These are phyloP conservation scores for Penicillium atrosanguineum DNA, from an alignment of 495 filamentous ascomycete genomes.

Conservation along the genomic window DNA sequence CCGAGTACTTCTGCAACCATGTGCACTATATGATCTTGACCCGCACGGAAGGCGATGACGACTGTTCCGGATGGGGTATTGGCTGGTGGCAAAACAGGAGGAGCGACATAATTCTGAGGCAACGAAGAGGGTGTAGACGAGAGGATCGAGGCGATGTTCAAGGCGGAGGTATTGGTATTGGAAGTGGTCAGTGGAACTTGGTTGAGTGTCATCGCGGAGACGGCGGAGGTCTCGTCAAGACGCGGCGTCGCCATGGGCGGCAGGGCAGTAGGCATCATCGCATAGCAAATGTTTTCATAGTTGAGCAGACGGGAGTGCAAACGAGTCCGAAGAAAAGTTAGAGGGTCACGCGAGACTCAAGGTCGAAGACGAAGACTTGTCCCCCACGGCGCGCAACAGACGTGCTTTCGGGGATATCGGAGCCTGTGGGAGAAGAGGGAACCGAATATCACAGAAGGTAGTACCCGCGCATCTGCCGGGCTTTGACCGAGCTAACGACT, in stretches of 20 bases:
- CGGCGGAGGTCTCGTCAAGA: constrained; percentile 20
- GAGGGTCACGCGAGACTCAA: constrained; percentile 4
- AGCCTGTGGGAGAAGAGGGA: not conserved
- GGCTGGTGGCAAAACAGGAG: not conserved
- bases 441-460: not conserved
- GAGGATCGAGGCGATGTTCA: constrained; percentile 11
- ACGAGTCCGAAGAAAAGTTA: not conserved
- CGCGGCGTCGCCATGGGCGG: constrained; percentile 40
- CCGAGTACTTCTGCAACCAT: constrained; percentile 68
- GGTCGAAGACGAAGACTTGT: not conserved
- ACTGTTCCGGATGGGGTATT: constrained; percentile 30
- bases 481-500: constrained; percentile 5
- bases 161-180: constrained; percentile 1
- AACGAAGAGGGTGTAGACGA: constrained; percentile 5
- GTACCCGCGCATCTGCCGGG: constrained; percentile 7
- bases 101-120: constrained; percentile 7
- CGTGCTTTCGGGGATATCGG: not conserved
- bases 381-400: not conserved
- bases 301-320: constrained; percentile 7
- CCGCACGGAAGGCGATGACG: constrained; percentile 59
- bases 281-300: constrained; percentile 35
- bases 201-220: constrained; percentile 2
- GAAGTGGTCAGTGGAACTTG: not conserved
- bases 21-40: constrained; percentile 63
- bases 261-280: constrained; percentile 44